Conservation (phyloP, 352 stramenopile genomes). For the Plasmopara muralis region DNA sequence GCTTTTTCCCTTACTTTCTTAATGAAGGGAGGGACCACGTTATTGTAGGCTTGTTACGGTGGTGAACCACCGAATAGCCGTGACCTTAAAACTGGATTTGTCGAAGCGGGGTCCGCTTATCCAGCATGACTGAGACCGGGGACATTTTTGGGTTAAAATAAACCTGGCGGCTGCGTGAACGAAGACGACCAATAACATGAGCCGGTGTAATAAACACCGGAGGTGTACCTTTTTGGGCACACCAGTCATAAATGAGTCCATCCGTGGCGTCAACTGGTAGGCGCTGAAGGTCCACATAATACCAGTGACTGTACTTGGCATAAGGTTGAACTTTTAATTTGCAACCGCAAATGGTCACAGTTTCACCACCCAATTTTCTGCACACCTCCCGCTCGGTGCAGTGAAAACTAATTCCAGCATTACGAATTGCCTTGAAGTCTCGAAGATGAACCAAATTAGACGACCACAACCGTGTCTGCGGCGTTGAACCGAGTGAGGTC, state of each 20-base stretch:
- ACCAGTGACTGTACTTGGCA: not conserved
- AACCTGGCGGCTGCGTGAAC: no score
- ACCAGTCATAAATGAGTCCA: not conserved
- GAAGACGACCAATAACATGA: not conserved
- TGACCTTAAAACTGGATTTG: not conserved
- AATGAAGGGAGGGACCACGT: not conserved
- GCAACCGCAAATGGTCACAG: not conserved
- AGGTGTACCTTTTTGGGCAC: not conserved
- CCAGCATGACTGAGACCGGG: no score
- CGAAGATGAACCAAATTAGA: no score
- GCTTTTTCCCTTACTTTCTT: not conserved
- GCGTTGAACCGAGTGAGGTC: no score
- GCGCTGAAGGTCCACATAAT: conserved; percentile 2
- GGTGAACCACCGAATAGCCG: not conserved
- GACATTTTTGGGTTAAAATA: no score
- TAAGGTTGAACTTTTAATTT: not conserved
- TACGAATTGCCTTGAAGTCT: no score
- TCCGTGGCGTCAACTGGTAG: not conserved
- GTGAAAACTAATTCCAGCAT: no score
- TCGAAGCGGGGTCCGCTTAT: no score
- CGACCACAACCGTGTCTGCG: no score
- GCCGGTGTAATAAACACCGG: not conserved
- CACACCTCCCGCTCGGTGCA: no score
- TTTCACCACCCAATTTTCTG: no score
- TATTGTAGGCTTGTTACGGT: not conserved